Evolutionary conservation across 352 stramenopile species (phyloP).

Genomic region (Phytophthora vignae): DNA sequence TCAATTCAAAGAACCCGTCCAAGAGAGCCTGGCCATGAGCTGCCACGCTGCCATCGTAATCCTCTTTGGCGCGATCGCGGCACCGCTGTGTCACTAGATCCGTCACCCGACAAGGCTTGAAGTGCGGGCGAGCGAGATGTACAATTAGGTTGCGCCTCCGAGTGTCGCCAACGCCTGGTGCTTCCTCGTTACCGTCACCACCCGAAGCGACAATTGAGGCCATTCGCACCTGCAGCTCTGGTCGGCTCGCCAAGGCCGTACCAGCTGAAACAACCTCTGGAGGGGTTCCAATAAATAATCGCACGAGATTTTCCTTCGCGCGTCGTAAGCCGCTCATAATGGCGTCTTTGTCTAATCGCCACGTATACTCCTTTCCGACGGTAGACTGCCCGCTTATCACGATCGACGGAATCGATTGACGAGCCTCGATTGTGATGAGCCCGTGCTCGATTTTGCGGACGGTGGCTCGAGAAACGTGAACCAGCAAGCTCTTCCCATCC

Average conservation of each 20-base stretch:
- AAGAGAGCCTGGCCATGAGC: conserved; percentile 41
- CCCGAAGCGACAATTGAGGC: conserved; percentile 18
- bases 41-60: conserved; percentile 20
- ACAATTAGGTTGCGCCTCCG: conserved; percentile 71
- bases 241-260: conserved; percentile 39
- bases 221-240: conserved; percentile 45
- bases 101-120: conserved; percentile 54
- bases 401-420: conserved; percentile 67
- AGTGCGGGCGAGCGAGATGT: conserved; percentile 65
- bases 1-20: conserved; percentile 67
- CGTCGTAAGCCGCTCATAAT: conserved; percentile 72
- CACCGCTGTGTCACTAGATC: conserved; percentile 55
- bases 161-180: conserved; percentile 49
- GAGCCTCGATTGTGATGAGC: conserved; percentile 59
- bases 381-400: conserved; percentile 62
- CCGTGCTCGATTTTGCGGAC: conserved; percentile 56
- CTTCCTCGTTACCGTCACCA: conserved; percentile 21
- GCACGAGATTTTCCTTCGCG: conserved; percentile 83
- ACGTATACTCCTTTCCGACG: conserved; percentile 70
- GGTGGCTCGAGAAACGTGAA: conserved; percentile 68
- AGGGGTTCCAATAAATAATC: conserved; percentile 66
- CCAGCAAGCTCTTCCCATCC: conserved; percentile 66
- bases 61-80: conserved; percentile 19
- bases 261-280: conserved; percentile 54
- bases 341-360: conserved; percentile 80